Evolutionary conservation across 257 asterid genomes (phyloP).

Genomic region (Lavandula angustifolia): DNA sequence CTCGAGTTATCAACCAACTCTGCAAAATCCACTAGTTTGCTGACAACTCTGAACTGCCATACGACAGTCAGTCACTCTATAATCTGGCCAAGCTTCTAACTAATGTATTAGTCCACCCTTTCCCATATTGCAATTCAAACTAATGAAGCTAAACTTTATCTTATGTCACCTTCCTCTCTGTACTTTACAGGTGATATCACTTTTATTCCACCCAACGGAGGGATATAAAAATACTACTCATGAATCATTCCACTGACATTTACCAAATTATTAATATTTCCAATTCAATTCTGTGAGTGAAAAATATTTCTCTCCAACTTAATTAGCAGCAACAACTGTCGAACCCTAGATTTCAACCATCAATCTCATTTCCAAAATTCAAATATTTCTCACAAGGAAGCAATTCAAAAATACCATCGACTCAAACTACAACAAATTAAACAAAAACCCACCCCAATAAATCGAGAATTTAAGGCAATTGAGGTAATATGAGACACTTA

Average conservation of each 20-base stretch:
- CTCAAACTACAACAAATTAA: conserved; percentile 3
- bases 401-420: background rate
- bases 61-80: background rate
- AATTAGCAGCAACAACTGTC: background rate
- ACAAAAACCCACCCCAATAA: background rate
- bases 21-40: background rate
- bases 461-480: background rate
- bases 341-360: background rate
- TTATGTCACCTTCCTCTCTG: background rate
- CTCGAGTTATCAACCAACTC: too few relatives aligned
- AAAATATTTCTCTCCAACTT: conserved; percentile 7
- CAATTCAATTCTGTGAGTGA: conserved; percentile 11
- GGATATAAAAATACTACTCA: background rate
- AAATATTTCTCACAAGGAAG: background rate
- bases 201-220: background rate
- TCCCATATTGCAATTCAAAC: background rate
- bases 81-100: background rate
- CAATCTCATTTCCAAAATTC: background rate
- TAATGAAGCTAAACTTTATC: background rate
- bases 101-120: background rate
- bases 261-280: background rate
- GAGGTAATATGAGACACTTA: conserved; percentile 28
- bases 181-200: too few relatives aligned
- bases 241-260: background rate
- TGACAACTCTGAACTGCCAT: background rate